Evolutionary conservation across 192 early-diverging fungal species (phyloP), one percentile per base, ranked within the genome.

Genomic region (Powellomyces hirtus): DNA sequence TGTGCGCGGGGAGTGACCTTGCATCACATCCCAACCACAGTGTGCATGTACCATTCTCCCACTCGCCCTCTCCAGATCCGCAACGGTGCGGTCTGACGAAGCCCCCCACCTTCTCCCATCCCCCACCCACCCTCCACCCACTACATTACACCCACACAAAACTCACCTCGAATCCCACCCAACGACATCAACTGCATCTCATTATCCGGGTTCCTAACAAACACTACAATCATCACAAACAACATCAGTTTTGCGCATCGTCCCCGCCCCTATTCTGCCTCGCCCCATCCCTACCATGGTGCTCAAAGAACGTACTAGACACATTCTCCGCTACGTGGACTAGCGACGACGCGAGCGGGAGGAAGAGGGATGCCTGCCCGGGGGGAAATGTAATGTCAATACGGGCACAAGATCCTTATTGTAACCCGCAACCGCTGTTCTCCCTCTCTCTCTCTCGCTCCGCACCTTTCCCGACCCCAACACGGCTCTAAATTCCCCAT

Each of bases 81-180:
- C n/a, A n/a, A n/a, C n/a, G n/a, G n/a, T n/a, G n/a, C n/a, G n/a
- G n/a, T n/a, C n/a, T n/a, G n/a, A n/a, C n/a, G n/a, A n/a, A n/a
- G n/a, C n/a, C n/a, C n/a, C n/a, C n/a, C n/a, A n/a, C n/a, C n/a
- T n/a, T n/a, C n/a, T n/a, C n/a, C n/a, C n/a, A n/a, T n/a, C n/a
- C n/a, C n/a, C n/a, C n/a, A n/a, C n/a, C n/a, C n/a, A n/a, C n/a
- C n/a, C n/a, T n/a, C n/a, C n/a, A n/a, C n/a, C n/a, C n/a, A n/a
- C n/a, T n/a, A n/a, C n/a, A n/a, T n/a, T n/a, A n/a, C n/a, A n/a
- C n/a, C n/a, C n/a, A n/a, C n/a, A n/a, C n/a, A n/a, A 45, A n/a
- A 2, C 60, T 38, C 37, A 70, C 68, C 68, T 62, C 68, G 36
- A 31, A 70, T 62, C 18, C 68, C 68, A 52, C 68, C 68, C 5